Conservation (phyloP, 441 rosid species). For the Erodium trifolium region DNA sequence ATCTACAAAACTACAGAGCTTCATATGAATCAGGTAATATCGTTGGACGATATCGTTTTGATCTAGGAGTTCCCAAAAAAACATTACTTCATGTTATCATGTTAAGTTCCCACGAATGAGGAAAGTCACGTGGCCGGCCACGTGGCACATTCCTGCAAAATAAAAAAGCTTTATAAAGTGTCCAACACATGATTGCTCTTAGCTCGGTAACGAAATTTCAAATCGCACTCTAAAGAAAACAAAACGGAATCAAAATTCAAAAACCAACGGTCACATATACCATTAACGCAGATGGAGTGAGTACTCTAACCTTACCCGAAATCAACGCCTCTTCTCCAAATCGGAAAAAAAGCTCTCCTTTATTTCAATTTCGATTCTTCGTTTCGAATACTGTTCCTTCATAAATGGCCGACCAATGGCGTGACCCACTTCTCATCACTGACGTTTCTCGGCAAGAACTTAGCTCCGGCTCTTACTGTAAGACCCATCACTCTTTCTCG, state of each 20-base stretch:
- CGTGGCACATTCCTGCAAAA: not conserved
- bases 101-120: not conserved
- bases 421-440: slow-evolving; percentile 41
- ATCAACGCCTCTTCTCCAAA: slow-evolving; percentile 2
- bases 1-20: too few relatives aligned
- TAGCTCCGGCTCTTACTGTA: slow-evolving; percentile 23
- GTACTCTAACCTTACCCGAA: slow-evolving; percentile 1
- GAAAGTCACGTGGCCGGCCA: not conserved
- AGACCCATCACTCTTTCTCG: slow-evolving; percentile 12
- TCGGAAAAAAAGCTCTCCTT: not conserved
- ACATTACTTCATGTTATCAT: too few relatives aligned
- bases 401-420: slow-evolving; percentile 39
- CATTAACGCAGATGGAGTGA: slow-evolving; percentile 1
- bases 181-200: not conserved
- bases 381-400: slow-evolving; percentile 4
- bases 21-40: too few relatives aligned
- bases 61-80: too few relatives aligned
- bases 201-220: not conserved
- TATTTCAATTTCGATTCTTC: slow-evolving; percentile 4
- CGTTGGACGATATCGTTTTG: too few relatives aligned
- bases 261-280: not conserved
- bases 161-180: not conserved
- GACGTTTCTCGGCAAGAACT: slow-evolving; percentile 34
- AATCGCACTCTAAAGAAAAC: not conserved
- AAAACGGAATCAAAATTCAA: slow-evolving; percentile 5